Evolutionary conservation across 805 yeast genomes (phyloP).

Genomic region (Candida jianshihensis): DNA sequence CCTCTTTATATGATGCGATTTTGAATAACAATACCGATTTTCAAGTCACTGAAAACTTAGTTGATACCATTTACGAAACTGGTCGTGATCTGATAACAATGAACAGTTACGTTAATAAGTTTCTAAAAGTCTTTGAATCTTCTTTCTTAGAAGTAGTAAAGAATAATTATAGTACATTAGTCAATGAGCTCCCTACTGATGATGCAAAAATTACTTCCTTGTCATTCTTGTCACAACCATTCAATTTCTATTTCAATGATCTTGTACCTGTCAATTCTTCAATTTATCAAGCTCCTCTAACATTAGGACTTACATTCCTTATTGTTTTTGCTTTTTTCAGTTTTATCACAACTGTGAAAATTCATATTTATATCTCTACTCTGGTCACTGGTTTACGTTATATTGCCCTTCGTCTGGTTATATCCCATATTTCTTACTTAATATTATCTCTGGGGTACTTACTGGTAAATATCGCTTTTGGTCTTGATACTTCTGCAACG

Average conservation of each 20-base stretch:
- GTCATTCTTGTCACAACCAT: conserved; percentile 24
- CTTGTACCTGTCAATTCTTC: conserved; percentile 36
- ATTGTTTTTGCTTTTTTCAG: conserved; percentile 62
- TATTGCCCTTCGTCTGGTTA: conserved; percentile 17
- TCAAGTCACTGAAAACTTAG: conserved; percentile 10
- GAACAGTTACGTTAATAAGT: conserved; percentile 35
- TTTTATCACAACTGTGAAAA: conserved; percentile 38
- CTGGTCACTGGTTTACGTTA: neutral
- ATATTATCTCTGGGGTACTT: conserved; percentile 48
- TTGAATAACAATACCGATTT: conserved; percentile 6
- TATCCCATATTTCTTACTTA: conserved; percentile 43
- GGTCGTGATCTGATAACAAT: conserved; percentile 51
- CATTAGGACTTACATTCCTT: conserved; percentile 61
- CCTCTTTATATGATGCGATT: conserved; percentile 15
- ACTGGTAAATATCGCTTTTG: conserved; percentile 55
- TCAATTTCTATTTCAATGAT: conserved; percentile 27
- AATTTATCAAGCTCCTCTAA: conserved; percentile 50
- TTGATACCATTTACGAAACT: conserved; percentile 44
- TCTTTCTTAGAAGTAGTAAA: neutral
- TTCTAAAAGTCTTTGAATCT: conserved; percentile 38
- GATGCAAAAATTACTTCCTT: conserved; percentile 26
- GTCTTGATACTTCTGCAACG: conserved; percentile 40
- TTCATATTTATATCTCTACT: conserved; percentile 1
- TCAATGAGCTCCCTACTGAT: conserved; percentile 28
- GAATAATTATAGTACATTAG: neutral